Evolutionary conservation across 2,329 filamentous ascomycete genomes (phyloP), one percentile per base, ranked within the genome.

Genomic region (Coniochaeta pulveracea): DNA sequence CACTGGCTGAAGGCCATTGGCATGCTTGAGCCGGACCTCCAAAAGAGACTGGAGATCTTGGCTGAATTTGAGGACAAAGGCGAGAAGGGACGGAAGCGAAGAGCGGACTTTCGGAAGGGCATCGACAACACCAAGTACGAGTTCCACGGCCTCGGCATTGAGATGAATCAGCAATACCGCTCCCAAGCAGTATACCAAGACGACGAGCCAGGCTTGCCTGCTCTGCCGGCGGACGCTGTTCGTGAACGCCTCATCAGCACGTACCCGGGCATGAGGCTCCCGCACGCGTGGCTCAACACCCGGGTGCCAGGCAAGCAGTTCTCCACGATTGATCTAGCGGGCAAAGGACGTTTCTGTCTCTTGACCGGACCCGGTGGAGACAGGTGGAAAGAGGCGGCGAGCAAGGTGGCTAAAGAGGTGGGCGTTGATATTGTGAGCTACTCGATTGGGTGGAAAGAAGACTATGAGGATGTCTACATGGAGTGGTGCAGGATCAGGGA

Each of bases 261-360:
- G 3, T 74, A 66, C 42, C 76, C 76, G 1, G 76, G 76, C 6
- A 58, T 58, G 19, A 57, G 74, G 3, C 50, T 79, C 15, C 76
- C 76, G 5, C 76, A 81, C 48, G 73, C 60, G 1, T 80, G 76
- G 76, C 52, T 80, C 11, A 69, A 74, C 50, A 60, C 58, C 14
- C 43, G 55, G 6, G 43, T 58, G 9, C 64, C 71, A 0, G 51
- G 52, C 8, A 46, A 58, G 34, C 52, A 54, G 10, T 51, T 70
- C 12, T 76, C 71, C 1, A 78, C 72, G 0, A 64, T 72, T 28
- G 75, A 80, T 47, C 50, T 80, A 2, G 69, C 69, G 0, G 74
- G 74, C 0, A 58, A 76, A 32, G 66, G 69, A 1, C 42, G 43
- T 0, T 76, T 74, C 44, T 55, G 49, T 10, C 44, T 72, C 2